Evolutionary conservation across 2,329 filamentous ascomycete genomes (phyloP), one percentile per base, ranked within the genome.

Genomic region (Paecilomyces sp.): DNA sequence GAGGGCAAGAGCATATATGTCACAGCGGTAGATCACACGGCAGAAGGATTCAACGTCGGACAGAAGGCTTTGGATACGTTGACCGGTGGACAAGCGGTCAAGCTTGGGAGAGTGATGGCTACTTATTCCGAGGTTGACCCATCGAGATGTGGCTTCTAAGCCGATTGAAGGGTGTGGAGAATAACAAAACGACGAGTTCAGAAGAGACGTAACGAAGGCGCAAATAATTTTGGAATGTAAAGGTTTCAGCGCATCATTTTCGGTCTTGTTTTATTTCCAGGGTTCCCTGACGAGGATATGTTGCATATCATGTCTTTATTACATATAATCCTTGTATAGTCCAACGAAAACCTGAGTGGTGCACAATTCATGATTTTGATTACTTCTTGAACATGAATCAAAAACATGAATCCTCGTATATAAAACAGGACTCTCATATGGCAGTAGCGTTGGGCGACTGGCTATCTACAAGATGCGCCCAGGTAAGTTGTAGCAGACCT

Each of bases 11-110:
- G 68, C 3, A 77, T 84, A 68, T 77, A 79, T 61, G 71, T 83
- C 25, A 70, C 80, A 15, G 82, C 77, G 1, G 72, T 84, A 52
- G 82, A 84, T 62, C 67, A 76, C 3, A 76, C 70, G 0, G 61
- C 68, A 3, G 70, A 70, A 47, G 80, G 80, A 8, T 80, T 84
- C 73, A 82, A 82, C 65, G 67, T 84, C 51, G 78, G 76, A 30
- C 69, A 78, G 67, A 59, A 62, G 11, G 81, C 81, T 2, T 77
- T 84, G 78, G 73, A 83, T 65, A 65, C 62, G 0, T 71, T 84
- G 62, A 84, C 82, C 11, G 74, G 76, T 58, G 70, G 70, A 28
- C 72, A 78, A 64, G 81, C 81, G 24, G 72, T 64, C 13, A 58
- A 72, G 28, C 65, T 80, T 34, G 80, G 80, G 18, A 73, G 78